Conservation (phyloP, 305 asterid species). For the Fraxinus albicans region DNA sequence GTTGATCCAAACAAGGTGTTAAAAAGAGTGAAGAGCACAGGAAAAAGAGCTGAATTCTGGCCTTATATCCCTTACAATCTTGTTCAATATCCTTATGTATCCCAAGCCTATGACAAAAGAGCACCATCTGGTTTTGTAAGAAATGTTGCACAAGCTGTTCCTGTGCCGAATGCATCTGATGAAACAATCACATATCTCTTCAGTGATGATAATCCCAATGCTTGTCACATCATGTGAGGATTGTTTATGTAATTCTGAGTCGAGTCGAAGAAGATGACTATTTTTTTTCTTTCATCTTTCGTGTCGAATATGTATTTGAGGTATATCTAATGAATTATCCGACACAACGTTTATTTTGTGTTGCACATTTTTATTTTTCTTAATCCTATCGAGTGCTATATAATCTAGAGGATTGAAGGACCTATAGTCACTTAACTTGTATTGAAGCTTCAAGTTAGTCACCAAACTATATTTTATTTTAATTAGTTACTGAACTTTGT, state of each 20-base stretch:
- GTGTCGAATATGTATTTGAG: constrained; percentile 1
- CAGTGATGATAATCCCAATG: constrained; percentile 88
- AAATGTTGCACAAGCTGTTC: constrained; percentile 47
- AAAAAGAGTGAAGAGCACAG: constrained; percentile 69
- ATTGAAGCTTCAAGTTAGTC: background rate
- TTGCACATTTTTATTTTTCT: background rate
- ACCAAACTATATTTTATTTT: background rate
- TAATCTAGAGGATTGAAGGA: background rate
- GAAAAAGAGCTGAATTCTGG: constrained; percentile 92
- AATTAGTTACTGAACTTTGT: background rate
- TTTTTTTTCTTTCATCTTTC: background rate
- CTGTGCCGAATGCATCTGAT: constrained; percentile 46
- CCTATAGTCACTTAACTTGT: too few species aligned
- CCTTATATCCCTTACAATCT: constrained; percentile 78
- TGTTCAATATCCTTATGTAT: constrained; percentile 58
- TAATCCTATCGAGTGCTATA: background rate
- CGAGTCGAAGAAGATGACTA: background rate
- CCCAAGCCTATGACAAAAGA: constrained; percentile 73
- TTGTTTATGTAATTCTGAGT: background rate
- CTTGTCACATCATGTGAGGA: constrained; percentile 79
- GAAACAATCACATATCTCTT: constrained; percentile 61
- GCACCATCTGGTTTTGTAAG: constrained; percentile 86
- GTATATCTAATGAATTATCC: constrained; percentile 11
- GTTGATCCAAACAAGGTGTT: constrained; percentile 75
- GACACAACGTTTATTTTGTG: background rate